phyloP scores from a whole-genome alignment of 202 grass and related monocot genomes.

The Panicum virgatum region DNA sequence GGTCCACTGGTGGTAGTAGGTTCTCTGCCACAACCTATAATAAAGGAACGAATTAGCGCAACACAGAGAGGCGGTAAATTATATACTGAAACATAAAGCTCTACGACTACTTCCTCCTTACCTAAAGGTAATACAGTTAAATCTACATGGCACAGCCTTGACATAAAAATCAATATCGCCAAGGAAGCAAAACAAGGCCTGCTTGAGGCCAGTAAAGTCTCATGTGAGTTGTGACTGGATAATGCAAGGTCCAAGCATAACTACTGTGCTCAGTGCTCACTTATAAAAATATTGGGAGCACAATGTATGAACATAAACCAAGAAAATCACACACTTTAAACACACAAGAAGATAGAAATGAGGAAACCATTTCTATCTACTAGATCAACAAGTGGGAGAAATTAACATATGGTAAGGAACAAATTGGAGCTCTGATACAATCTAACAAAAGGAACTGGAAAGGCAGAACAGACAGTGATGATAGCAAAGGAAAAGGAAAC shows the following conservation, averaged over 20 bases:
- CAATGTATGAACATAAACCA: background rate
- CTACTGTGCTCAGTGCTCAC: background rate
- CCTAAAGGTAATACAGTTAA: slow-evolving; percentile 12
- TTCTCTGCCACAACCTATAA: slow-evolving; percentile 39
- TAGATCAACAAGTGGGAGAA: slow-evolving; percentile 3
- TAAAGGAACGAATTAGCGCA: slow-evolving; percentile 23
- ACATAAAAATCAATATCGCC: background rate
- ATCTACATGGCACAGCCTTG: background rate
- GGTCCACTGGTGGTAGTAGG: slow-evolving; percentile 23
- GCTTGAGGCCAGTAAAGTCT: background rate
- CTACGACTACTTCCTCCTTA: background rate
- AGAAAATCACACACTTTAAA: slow-evolving; percentile 10
- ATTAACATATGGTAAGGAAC: background rate
- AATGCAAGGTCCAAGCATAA: slow-evolving; percentile 5
- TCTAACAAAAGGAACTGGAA: background rate
- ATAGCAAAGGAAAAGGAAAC: background rate
- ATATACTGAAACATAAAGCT: too few species aligned
- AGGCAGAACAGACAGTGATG: background rate
- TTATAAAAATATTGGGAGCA: background rate
- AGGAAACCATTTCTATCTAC: slow-evolving; percentile 4
- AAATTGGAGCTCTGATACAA: slow-evolving; percentile 1
- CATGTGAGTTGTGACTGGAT: background rate
- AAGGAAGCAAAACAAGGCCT: slow-evolving; percentile 12
- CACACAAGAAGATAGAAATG: background rate
- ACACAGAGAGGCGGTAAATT: slow-evolving; percentile 15